Evolutionary conservation across 257 asterid genomes (phyloP).

Genomic region (Paraleonurus japonicus): DNA sequence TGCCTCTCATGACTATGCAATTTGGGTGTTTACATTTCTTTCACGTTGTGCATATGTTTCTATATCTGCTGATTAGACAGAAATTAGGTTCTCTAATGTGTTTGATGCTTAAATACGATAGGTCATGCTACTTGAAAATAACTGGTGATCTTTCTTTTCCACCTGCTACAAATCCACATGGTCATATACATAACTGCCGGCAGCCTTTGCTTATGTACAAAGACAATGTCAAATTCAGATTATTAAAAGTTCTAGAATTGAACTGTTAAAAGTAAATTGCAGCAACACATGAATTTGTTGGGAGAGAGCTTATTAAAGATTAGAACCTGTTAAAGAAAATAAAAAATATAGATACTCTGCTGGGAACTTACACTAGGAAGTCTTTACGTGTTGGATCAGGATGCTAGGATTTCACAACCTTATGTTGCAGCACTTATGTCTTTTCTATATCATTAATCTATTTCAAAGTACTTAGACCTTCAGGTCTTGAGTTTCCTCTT

Average conservation of each 20-base stretch:
- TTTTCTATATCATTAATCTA: background rate
- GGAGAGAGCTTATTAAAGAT: background rate
- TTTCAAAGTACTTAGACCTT: background rate
- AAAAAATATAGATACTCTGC: background rate
- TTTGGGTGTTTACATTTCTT: background rate
- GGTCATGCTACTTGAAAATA: background rate
- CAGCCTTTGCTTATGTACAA: background rate
- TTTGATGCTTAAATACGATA: background rate
- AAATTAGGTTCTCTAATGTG: background rate
- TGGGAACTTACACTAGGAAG: background rate
- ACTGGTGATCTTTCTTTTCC: background rate
- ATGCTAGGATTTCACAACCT: constrained; percentile 1
- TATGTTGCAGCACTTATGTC: background rate
- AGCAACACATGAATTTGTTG: background rate
- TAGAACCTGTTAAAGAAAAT: background rate
- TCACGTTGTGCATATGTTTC: background rate
- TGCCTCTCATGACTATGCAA: background rate
- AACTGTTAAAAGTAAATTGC: background rate
- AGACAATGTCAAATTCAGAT: background rate
- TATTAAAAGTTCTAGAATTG: background rate
- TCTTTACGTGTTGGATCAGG: background rate
- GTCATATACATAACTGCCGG: background rate
- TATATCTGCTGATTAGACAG: background rate
- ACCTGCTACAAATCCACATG: background rate
- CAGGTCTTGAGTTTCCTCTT: background rate